Evolutionary conservation across 2,329 filamentous ascomycete genomes (phyloP), one percentile per base, ranked within the genome.

Genomic region (Trichothecium sympodiale): DNA sequence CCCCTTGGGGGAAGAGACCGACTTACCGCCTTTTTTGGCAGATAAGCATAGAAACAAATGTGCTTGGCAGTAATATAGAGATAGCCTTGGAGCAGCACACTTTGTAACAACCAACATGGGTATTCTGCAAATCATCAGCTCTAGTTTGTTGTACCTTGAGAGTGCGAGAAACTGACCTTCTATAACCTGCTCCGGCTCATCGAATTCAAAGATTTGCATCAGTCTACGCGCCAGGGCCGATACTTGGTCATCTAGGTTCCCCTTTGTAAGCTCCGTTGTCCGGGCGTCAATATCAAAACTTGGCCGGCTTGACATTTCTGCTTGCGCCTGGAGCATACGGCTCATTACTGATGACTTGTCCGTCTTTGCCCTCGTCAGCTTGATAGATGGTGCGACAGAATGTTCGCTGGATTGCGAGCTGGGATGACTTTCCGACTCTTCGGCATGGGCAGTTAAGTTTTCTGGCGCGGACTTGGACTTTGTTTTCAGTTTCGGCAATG

Each of bases 21-120:
- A 51, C 78, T 59, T 66, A 83, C 82, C 35, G 82, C 77, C 67
- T 91, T 94, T 65, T 88, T 93, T 6, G 87, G 87, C n/a, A 96
- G 71, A 54, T 95, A 95, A 28, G 91, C 87, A 54, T 95, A 96
- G 56, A 96, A 98, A 60, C 88, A 95, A 41, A 96, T 83, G 54
- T 98, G 91, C 47, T 80, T 83, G 41, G 82, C 70, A 0, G 91
- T 96, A 51, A 98, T 84, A 60, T 96, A 96, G 71, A 98, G 80
- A 55, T 91, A 95, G 5, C 91, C 91, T 53, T 95, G 87, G 8
- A 96, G 70, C 20, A 96, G 65, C 31, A 94, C 86, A 51, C 83
- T 94, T 55, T 95, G 87, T 25, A 96, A 63, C 28, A 96, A 64
- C 79, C 86, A 95, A 60, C 89, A 96, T 8, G 87, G 83, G 54